These are phyloP conservation scores for Penicillium sp. DNA, from an alignment of 2,329 filamentous ascomycete species.

Conservation along the genomic window DNA sequence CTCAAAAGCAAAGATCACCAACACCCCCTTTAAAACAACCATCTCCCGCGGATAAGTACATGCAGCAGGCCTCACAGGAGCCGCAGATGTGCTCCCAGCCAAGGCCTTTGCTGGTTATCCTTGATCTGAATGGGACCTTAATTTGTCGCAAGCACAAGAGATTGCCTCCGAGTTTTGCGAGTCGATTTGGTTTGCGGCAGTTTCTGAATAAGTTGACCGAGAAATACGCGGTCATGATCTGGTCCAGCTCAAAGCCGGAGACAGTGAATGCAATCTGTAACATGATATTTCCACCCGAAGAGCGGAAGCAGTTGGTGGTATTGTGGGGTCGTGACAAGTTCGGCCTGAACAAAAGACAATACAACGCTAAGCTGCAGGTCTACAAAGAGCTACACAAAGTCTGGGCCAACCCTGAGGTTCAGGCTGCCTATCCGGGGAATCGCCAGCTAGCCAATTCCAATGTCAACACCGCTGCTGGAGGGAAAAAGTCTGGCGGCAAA, in stretches of 20 bases:
- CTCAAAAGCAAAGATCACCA: slow-evolving; percentile 7
- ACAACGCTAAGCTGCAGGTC: slow-evolving; percentile 66
- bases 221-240: slow-evolving; percentile 76
- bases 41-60: slow-evolving; percentile 55
- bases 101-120: slow-evolving; percentile 67
- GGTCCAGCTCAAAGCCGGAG: slow-evolving; percentile 73
- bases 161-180: slow-evolving; percentile 51
- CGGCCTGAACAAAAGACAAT: slow-evolving; percentile 59
- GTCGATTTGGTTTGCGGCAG: slow-evolving; percentile 59
- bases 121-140: slow-evolving; percentile 91
- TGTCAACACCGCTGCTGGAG: neutral
- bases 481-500: slow-evolving; percentile 2
- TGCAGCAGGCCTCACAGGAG: slow-evolving; percentile 47
- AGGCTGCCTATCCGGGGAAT: slow-evolving; percentile 37
- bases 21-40: slow-evolving; percentile 40
- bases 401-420: slow-evolving; percentile 54
- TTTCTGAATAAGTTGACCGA: slow-evolving; percentile 71
- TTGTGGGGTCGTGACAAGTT: slow-evolving; percentile 76
- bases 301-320: slow-evolving; percentile 57
- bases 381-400: slow-evolving; percentile 77
- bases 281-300: slow-evolving; percentile 50
- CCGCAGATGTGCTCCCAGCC: slow-evolving; percentile 44
- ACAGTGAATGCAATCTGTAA: slow-evolving; percentile 62
- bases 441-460: neutral
- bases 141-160: slow-evolving; percentile 60